Percentiles rank a stretch among this genome's conserved stretches.
These are phyloP conservation scores for Aspergillus sojae DNA, from an alignment of 2,329 filamentous ascomycete genomes.

Conservation along the genomic window DNA sequence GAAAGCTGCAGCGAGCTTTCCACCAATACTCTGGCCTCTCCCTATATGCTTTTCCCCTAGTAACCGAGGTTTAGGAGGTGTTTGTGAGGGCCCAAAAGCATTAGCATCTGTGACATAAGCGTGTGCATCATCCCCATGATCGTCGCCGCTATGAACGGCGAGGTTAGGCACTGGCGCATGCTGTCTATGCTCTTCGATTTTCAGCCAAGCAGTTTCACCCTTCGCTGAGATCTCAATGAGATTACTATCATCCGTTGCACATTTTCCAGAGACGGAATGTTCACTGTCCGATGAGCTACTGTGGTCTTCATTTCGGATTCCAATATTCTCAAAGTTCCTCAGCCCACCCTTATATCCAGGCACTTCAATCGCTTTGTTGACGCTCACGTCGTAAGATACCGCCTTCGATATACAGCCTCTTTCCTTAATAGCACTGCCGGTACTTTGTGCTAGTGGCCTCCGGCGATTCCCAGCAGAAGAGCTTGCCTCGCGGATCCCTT, in stretches of 20 bases:
- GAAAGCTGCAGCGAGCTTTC: constrained; percentile 28
- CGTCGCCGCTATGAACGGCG: not conserved
- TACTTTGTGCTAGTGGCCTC: not conserved
- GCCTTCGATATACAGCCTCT: not conserved
- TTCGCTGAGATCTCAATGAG: not conserved
- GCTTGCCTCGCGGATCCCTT: not conserved
- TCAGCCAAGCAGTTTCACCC: not conserved
- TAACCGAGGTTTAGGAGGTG: not conserved
- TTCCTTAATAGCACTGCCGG: not conserved
- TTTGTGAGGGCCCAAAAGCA: not conserved
- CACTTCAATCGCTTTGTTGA: not conserved
- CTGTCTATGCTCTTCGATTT: not conserved
- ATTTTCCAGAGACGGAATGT: not conserved
- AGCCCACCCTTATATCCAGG: not conserved
- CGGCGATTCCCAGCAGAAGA: not conserved
- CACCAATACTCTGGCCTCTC: constrained; percentile 26
- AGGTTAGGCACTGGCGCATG: not conserved
- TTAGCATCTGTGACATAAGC: not conserved
- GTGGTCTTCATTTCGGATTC: not conserved
- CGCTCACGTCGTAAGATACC: not conserved
- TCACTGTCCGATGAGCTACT: not conserved
- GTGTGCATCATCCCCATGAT: not conserved
- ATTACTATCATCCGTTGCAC: not conserved
- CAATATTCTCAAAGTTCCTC: not conserved
- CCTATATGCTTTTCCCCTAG: constrained; percentile 12